Evolutionary conservation across 176 grass and related monocot genomes (phyloP), one percentile per base, ranked within the genome.

Genomic region (Juncus inflexus): DNA sequence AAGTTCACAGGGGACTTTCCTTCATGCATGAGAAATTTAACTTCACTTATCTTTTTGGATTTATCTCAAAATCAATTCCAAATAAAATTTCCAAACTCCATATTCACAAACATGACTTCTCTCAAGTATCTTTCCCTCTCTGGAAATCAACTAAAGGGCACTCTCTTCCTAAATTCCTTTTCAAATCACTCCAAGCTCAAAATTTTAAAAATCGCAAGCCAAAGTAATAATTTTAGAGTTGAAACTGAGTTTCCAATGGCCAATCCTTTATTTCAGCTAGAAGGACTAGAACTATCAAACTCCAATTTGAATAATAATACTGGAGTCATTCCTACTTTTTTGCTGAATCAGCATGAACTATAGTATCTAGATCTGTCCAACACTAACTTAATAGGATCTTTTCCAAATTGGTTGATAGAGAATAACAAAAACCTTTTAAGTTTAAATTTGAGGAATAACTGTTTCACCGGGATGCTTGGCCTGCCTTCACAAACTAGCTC

Each of bases 251-350:
- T 41, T 64, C 70, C 41, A 49, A 36, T 38, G 14, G 8, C 28
- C 8, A 35, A 80, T 55, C 45, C 51, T 5, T 60, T 51, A 11
- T 8, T 50, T 16, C 70, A 75, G 40, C 53, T 80, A 58, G 15
- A 75, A 11, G 62, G 50, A 52, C 19, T 80, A 45, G 55, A 16
- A 49, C 19, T 77, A 8, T 37, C 37, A 62, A 68, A 75, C 9
- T 81, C 61, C 43, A 68, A 75, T 37, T 55, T 81, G 9, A 80
- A 80, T 80, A 50, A 47, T 47, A 47, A 47, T 47, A 47, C 64
- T 36, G 53, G 7, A 1, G 37, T 7, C 42, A 6, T 75, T 35
- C 78, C 37, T 35, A 62, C 52, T 16, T 75, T 75, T 12, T 47
- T 81, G 3, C 67, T 15, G 6, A 71, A 68, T 42, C 70, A 81